These are phyloP conservation scores for Beauveria medogensis DNA, from an alignment of 2,329 filamentous ascomycete species.

Conservation along the genomic window DNA sequence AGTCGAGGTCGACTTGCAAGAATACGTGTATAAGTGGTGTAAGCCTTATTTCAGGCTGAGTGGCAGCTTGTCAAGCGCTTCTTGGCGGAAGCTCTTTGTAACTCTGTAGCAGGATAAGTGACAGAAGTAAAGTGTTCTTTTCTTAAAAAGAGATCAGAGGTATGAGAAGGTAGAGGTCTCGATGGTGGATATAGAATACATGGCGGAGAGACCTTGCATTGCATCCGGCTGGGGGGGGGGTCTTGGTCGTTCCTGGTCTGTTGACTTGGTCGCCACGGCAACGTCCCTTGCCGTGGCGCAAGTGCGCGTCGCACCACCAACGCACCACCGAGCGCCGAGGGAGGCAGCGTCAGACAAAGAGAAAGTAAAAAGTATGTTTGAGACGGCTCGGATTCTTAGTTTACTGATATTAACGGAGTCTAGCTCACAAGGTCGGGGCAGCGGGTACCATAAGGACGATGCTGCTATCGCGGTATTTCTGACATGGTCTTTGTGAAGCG, in stretches of 20 bases:
- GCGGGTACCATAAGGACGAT: not conserved
- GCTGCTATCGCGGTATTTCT: not conserved
- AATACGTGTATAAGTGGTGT: constrained; percentile 13
- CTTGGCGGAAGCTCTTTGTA: constrained; percentile 9
- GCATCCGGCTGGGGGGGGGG: constrained; percentile 15
- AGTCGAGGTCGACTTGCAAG: constrained; percentile 37
- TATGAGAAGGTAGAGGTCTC: constrained; percentile 11
- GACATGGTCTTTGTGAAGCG: not conserved
- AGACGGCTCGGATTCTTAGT: not conserved
- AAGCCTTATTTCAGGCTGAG: constrained; percentile 27
- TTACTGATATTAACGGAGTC: not conserved
- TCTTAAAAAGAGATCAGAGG: constrained; percentile 4
- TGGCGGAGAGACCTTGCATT: constrained; percentile 14
- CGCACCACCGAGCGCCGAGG: constrained; percentile 10
- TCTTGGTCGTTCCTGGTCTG: constrained; percentile 19
- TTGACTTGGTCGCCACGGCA: constrained; percentile 28
- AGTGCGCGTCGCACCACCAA: constrained; percentile 9
- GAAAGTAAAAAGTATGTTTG: constrained; percentile 4
- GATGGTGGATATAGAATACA: constrained; percentile 19
- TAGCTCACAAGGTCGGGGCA: not conserved
- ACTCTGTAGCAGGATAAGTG: constrained; percentile 10
- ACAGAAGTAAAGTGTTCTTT: constrained; percentile 13
- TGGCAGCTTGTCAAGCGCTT: constrained; percentile 14
- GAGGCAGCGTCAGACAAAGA: constrained; percentile 8
- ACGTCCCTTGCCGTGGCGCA: constrained; percentile 15